Conservation (phyloP, 441 rosid genomes). For the Viola pubescens region DNA sequence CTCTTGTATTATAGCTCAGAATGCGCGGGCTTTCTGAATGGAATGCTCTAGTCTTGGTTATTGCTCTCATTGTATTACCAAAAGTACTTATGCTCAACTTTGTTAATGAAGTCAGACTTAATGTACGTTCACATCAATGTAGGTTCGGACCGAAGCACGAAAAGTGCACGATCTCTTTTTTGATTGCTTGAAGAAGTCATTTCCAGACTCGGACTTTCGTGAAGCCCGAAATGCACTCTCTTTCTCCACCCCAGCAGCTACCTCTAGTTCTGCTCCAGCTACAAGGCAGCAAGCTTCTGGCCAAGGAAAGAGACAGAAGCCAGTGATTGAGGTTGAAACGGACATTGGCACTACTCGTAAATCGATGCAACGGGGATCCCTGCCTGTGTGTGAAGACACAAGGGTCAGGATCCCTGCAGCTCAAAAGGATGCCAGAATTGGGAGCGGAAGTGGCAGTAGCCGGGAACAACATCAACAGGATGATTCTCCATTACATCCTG, state of each 20-base stretch:
- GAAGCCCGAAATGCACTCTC: constrained; percentile 76
- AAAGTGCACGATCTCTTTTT: constrained; percentile 97
- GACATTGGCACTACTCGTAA: constrained; percentile 48
- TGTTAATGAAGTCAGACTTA: constrained; percentile 8
- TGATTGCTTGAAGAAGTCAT: constrained; percentile 86
- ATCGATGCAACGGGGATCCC: constrained; percentile 42
- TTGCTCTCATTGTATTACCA: not conserved
- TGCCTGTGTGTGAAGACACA: constrained; percentile 43
- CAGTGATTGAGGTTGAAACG: constrained; percentile 53
- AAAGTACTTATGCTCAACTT: not conserved
- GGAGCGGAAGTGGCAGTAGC: constrained; percentile 39
- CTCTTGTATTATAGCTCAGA: too few species aligned
- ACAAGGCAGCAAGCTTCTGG: constrained; percentile 43
- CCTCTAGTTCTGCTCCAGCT: constrained; percentile 42
- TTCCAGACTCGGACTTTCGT: constrained; percentile 81
- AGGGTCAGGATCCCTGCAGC: constrained; percentile 63
- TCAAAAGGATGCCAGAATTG: constrained; percentile 61
- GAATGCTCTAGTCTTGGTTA: too few species aligned
- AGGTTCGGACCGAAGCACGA: constrained; percentile 94
- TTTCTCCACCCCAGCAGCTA: constrained; percentile 47
- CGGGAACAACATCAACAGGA: constrained; percentile 51
- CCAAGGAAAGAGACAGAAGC: constrained; percentile 62
- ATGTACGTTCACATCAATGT: constrained; percentile 19
- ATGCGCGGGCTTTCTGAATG: too few species aligned
- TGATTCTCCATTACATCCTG: constrained; percentile 78